A percentile compares a stretch with the other conserved stretches of the same genome.
phyloP scores from a whole-genome alignment of 805 yeast species.

The Pichia membranifaciens region DNA sequence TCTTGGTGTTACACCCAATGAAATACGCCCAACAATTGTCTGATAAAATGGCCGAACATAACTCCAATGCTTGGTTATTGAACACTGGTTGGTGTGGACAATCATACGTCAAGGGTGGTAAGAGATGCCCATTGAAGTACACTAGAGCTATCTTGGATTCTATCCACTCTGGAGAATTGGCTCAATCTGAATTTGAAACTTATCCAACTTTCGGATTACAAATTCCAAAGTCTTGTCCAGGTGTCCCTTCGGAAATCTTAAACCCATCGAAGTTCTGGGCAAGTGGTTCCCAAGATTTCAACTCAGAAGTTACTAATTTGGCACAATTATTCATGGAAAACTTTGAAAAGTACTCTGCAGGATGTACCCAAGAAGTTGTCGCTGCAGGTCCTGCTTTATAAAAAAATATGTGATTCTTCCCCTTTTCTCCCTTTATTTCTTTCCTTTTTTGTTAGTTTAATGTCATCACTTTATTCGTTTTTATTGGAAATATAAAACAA shows the following conservation, averaged over 20 bases:
- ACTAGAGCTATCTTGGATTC: constrained; percentile 95
- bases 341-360: constrained; percentile 76
- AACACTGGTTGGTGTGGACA: constrained; percentile 99
- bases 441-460: not conserved
- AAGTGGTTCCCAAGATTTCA: constrained; percentile 48
- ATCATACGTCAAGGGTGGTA: constrained; percentile 87
- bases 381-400: constrained; percentile 83
- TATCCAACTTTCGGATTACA: constrained; percentile 83
- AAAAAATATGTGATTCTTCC: constrained; percentile 5
- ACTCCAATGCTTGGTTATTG: constrained; percentile 91
- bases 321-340: constrained; percentile 79
- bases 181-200: constrained; percentile 72
- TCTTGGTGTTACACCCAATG: constrained; percentile 97
- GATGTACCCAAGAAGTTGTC: constrained; percentile 78
- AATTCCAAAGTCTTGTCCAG: constrained; percentile 75
- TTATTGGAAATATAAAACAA: not conserved
- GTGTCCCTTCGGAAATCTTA: constrained; percentile 78
- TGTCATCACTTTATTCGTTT: not conserved
- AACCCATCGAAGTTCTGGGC: constrained; percentile 85
- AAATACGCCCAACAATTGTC: constrained; percentile 94
- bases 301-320: constrained; percentile 53
- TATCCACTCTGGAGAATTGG: constrained; percentile 85
- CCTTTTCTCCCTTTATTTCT: not conserved
- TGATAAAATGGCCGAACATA: constrained; percentile 83
- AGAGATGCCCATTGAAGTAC: constrained; percentile 95